Evolutionary conservation across 805 yeast species (phyloP).

Genomic region (Candida jianshihensis): DNA sequence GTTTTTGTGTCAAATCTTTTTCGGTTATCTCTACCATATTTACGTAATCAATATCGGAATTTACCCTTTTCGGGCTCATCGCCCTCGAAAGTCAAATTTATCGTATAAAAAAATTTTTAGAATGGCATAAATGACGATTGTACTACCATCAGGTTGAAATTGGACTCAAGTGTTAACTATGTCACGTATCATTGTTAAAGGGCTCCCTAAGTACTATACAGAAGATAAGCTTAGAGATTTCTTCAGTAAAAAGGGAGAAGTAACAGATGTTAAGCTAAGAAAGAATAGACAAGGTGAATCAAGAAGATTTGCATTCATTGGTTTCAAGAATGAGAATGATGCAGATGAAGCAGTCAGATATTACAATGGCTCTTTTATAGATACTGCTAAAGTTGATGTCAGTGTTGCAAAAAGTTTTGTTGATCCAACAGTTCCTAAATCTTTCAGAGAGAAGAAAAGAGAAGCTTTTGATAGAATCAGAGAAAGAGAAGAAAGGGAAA

Average conservation of each 20-base stretch:
- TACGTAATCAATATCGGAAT: neutral
- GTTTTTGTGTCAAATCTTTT: neutral
- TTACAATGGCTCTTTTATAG: conserved; percentile 73
- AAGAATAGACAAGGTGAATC: conserved; percentile 79
- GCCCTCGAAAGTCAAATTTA: neutral
- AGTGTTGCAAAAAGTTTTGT: conserved; percentile 78
- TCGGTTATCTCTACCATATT: too few species aligned
- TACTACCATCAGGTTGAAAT: neutral
- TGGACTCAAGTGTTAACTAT: conserved; percentile 20
- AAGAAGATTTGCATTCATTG: conserved; percentile 89
- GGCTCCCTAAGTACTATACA: conserved; percentile 69
- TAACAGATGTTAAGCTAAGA: conserved; percentile 85
- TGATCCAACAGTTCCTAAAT: conserved; percentile 73
- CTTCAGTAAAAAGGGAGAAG: conserved; percentile 52
- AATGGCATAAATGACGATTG: neutral
- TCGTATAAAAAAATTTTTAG: conserved; percentile 2
- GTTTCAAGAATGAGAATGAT: conserved; percentile 65
- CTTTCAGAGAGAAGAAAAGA: conserved; percentile 46
- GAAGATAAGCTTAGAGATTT: conserved; percentile 68
- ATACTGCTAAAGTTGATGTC: conserved; percentile 75
- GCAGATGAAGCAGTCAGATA: conserved; percentile 74
- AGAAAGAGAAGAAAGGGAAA: conserved; percentile 42
- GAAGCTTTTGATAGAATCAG: conserved; percentile 42
- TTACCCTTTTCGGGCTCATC: neutral
- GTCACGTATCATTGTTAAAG: conserved; percentile 91